Conservation (phyloP, 2,329 filamentous ascomycete species). For the Aspergillus spinulosporus region DNA sequence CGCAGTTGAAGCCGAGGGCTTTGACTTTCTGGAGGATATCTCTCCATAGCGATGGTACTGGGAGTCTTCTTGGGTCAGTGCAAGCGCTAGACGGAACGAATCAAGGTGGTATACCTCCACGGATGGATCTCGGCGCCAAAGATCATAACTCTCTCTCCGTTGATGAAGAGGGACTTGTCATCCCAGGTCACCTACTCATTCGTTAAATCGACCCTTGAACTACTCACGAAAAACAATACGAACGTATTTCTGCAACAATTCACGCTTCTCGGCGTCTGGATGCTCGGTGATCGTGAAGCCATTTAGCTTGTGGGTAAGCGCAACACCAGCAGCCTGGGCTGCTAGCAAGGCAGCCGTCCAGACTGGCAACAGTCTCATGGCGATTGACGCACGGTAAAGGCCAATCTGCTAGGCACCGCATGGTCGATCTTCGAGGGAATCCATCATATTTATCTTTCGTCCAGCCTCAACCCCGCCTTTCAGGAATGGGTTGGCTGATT, state of each 20-base stretch:
- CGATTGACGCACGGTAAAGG: not conserved
- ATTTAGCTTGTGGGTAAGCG: constrained; percentile 53
- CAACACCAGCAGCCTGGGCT: constrained; percentile 48
- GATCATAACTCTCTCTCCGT: constrained; percentile 68
- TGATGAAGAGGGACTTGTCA: constrained; percentile 67
- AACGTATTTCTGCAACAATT: constrained; percentile 58
- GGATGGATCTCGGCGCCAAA: constrained; percentile 75
- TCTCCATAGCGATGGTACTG: constrained; percentile 63
- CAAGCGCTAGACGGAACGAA: not conserved
- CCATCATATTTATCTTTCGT: not conserved
- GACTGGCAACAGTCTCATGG: constrained; percentile 42
- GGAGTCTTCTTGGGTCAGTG: constrained; percentile 46
- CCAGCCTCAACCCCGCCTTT: not conserved
- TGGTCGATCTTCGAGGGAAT: not conserved
- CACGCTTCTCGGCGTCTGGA: constrained; percentile 45
- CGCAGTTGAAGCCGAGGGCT: constrained; percentile 74
- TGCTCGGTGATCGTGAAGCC: constrained; percentile 48
- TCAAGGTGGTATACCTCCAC: constrained; percentile 48
- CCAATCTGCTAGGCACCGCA: not conserved
- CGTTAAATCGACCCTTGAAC: not conserved
- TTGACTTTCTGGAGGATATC: constrained; percentile 83
- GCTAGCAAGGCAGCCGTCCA: constrained; percentile 42
- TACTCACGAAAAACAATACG: constrained; percentile 23
- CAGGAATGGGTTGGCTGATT: not conserved
- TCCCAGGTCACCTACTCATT: constrained; percentile 65